These are phyloP conservation scores for Phytopythium boreale DNA, from an alignment of 352 stramenopile species.

Conservation along the genomic window DNA sequence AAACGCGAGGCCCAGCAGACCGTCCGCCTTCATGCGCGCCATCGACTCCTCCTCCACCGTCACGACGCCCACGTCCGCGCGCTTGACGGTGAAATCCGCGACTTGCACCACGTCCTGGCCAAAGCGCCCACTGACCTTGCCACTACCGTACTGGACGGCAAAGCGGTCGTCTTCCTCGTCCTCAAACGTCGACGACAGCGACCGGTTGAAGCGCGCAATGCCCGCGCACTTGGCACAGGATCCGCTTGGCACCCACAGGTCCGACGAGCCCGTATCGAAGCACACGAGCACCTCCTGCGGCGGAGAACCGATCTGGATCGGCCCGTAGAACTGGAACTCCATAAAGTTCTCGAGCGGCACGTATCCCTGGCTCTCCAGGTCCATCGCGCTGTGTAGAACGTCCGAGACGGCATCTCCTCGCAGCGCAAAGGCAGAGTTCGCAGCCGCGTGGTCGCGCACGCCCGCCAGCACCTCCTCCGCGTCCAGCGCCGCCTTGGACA, in stretches of 20 bases:
- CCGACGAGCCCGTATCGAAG: constrained; percentile 81
- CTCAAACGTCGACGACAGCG: constrained; percentile 45
- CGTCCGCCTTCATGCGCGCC: constrained; percentile 89
- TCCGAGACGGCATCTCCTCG: constrained; percentile 1
- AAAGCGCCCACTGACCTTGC: constrained; percentile 60
- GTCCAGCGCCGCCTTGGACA: constrained; percentile 6
- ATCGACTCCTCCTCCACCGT: constrained; percentile 68
- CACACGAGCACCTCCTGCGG: constrained; percentile 72
- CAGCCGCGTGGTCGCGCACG: constrained; percentile 13
- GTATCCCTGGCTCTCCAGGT: constrained; percentile 30
- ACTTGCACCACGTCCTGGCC: constrained; percentile 56
- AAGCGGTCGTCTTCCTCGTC: constrained; percentile 39
- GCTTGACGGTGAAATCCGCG: constrained; percentile 36
- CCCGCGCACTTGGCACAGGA: constrained; percentile 59
- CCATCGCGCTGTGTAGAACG: constrained; percentile 25
- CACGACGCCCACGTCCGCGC: constrained; percentile 63
- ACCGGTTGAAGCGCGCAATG: constrained; percentile 43
- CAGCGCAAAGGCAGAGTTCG: background rate
- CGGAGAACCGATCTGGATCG: constrained; percentile 56
- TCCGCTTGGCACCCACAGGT: constrained; percentile 69
- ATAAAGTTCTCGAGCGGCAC: constrained; percentile 78
- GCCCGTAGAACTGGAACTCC: constrained; percentile 83
- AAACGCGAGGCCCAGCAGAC: constrained; percentile 96
- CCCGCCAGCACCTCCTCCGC: constrained; percentile 14
- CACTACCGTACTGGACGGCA: constrained; percentile 72